Conservation (phyloP, 73 alveolate genomes). For the Paramecium caudatum region DNA sequence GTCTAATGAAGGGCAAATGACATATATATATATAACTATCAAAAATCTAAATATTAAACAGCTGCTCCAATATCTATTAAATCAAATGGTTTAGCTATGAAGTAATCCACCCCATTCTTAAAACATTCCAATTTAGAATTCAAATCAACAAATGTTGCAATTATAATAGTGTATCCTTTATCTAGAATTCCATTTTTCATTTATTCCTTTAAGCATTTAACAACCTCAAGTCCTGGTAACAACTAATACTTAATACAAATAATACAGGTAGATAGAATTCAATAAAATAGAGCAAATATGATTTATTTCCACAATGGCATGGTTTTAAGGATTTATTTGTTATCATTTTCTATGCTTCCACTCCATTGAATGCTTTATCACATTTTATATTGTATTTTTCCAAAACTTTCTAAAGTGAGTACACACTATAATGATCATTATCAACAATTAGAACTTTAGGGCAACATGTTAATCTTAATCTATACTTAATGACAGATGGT, state of each 20-base stretch:
- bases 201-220: not conserved
- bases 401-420: conserved; percentile 16
- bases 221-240: conserved; percentile 36
- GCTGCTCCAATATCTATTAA: conserved; percentile 64
- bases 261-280: conserved; percentile 36
- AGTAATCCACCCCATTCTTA: conserved; percentile 56
- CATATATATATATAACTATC: conserved; percentile 42
- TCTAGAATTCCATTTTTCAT: conserved; percentile 2
- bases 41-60: conserved; percentile 65
- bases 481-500: conserved; percentile 35
- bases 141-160: conserved; percentile 50
- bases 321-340: not conserved
- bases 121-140: conserved; percentile 54
- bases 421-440: conserved; percentile 69
- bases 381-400: conserved; percentile 50
- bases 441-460: conserved; percentile 58
- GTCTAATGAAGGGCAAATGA: not conserved
- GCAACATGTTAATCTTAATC: conserved; percentile 58
- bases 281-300: conserved; percentile 32
- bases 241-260: not conserved
- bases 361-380: conserved; percentile 59
- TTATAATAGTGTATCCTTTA: not conserved
- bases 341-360: conserved; percentile 49
- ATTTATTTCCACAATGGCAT: conserved; percentile 61
- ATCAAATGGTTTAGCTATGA: conserved; percentile 48